Evolutionary conservation across 208 protist genomes (phyloP).

Genomic region (Trypanosoma congolense): DNA sequence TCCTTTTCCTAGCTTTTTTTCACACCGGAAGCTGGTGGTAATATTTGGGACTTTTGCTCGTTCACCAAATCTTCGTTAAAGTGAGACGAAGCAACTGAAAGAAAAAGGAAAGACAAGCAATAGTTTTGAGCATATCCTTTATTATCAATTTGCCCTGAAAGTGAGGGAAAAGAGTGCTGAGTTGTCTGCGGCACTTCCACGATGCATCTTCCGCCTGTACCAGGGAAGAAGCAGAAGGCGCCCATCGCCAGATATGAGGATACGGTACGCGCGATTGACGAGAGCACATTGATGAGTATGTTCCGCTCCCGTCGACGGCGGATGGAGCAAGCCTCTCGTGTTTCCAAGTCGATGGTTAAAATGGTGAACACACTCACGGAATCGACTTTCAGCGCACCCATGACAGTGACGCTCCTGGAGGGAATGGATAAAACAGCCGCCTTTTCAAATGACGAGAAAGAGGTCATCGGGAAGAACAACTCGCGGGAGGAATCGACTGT

Average conservation of each 20-base stretch:
- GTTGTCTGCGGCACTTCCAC: neutral
- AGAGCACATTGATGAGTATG: slow-evolving; percentile 5
- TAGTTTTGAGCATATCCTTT: too few species aligned
- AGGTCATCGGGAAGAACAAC: neutral
- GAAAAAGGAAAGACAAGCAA: too few species aligned
- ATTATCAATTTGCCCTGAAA: too few species aligned
- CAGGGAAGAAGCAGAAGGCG: neutral
- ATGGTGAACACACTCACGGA: slow-evolving; percentile 4
- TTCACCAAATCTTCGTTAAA: too few species aligned
- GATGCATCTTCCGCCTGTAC: neutral
- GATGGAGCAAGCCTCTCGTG: slow-evolving; percentile 14
- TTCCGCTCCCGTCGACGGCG: slow-evolving; percentile 11
- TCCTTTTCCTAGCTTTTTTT: too few species aligned
- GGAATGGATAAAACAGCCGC: neutral
- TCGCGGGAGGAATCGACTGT: neutral
- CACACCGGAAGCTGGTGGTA: too few species aligned
- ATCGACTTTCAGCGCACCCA: neutral
- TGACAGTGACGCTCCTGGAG: neutral
- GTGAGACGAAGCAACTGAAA: too few species aligned
- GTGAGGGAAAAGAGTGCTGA: too few species aligned
- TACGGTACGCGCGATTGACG: neutral
- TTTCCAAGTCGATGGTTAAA: slow-evolving; percentile 14
- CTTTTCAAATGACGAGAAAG: slow-evolving; percentile 1
- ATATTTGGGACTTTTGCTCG: too few species aligned
- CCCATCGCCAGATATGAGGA: neutral